A percentile compares a stretch with the other conserved stretches of the same genome.
These are phyloP conservation scores for Hanseniaspora clermontiae DNA, from an alignment of 805 yeast genomes.

Conservation along the genomic window DNA sequence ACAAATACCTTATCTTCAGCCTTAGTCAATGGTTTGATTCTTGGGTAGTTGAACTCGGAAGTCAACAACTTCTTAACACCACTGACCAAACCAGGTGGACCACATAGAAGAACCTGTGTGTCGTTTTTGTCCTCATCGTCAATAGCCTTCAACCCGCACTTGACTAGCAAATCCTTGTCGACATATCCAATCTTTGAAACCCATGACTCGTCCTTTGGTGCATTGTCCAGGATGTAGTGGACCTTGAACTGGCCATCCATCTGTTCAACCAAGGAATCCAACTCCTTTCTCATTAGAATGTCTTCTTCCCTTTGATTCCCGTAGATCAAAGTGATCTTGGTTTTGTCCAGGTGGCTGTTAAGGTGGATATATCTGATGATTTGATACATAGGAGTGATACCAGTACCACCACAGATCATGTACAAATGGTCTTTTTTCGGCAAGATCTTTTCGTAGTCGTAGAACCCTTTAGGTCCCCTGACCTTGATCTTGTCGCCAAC, in stretches of 20 bases:
- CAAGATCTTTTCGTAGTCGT: constrained; percentile 71
- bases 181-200: constrained; percentile 66
- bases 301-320: constrained; percentile 75
- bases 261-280: constrained; percentile 48
- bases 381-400: constrained; percentile 93
- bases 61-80: constrained; percentile 56
- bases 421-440: constrained; percentile 43
- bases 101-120: constrained; percentile 66
- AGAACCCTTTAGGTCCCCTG: constrained; percentile 85
- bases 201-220: constrained; percentile 54
- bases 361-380: constrained; percentile 67
- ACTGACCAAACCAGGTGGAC: constrained; percentile 86
- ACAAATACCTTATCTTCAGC: constrained; percentile 84
- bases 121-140: constrained; percentile 31
- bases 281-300: constrained; percentile 66
- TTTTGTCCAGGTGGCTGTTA: constrained; percentile 47
- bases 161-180: constrained; percentile 57
- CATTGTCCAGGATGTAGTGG: constrained; percentile 61
- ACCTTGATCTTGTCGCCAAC: constrained; percentile 70
- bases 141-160: constrained; percentile 48
- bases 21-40: constrained; percentile 81
- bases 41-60: constrained; percentile 50
- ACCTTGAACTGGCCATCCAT: constrained; percentile 46
- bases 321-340: constrained; percentile 61
- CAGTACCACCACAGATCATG: constrained; percentile 96